Evolutionary conservation across 2,329 filamentous ascomycete species (phyloP).

Genomic region (Nemania sp.): DNA sequence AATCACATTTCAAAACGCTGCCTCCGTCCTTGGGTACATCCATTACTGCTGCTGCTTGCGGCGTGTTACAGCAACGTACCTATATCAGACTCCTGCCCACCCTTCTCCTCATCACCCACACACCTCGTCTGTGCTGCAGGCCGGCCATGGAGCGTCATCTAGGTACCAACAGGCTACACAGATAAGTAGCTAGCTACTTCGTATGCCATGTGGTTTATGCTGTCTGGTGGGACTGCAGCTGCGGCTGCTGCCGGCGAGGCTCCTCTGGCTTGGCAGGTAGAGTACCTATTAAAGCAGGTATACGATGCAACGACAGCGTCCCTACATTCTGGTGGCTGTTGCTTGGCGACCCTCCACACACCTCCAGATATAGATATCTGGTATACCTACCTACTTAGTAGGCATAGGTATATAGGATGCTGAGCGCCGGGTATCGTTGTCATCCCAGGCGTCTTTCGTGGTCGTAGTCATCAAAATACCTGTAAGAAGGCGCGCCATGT

Average conservation of each 20-base stretch:
- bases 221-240: slow-evolving; percentile 24
- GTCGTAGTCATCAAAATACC: background rate
- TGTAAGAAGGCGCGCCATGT: no score
- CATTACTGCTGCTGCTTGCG: background rate
- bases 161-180: background rate
- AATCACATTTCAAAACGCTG: slow-evolving; percentile 21
- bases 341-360: no score
- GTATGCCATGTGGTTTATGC: slow-evolving; percentile 24
- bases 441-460: background rate
- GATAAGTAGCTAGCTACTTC: background rate
- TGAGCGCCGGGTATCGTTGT: background rate
- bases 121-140: slow-evolving; percentile 12
- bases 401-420: background rate
- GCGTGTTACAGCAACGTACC: background rate
- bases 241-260: slow-evolving; percentile 25
- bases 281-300: background rate
- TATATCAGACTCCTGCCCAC: background rate
- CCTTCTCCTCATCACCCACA: background rate
- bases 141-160: background rate
- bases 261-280: slow-evolving; percentile 21
- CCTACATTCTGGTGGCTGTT: no score
- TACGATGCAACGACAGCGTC: background rate
- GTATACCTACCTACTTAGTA: background rate
- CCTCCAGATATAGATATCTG: no score
- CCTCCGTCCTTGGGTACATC: slow-evolving; percentile 12